phyloP scores from a whole-genome alignment of 148 eudicot species.

The Hydrangea macrophylla region DNA sequence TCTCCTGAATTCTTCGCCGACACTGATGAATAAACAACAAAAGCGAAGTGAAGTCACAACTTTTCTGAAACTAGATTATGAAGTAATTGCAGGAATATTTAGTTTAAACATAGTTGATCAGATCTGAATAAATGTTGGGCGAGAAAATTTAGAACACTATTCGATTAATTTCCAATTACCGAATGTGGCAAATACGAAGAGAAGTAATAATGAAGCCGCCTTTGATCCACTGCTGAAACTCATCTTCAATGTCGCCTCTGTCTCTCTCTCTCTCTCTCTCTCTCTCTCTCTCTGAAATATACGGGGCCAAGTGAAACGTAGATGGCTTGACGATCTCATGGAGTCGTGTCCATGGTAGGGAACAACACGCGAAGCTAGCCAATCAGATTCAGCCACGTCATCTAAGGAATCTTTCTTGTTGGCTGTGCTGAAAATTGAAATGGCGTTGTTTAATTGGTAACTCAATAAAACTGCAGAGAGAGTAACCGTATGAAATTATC shows the following conservation, averaged over 20 bases:
- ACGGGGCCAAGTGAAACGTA: background rate
- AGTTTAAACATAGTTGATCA: background rate
- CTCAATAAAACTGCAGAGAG: background rate
- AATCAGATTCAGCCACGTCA: background rate
- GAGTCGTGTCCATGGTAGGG: background rate
- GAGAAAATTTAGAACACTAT: background rate
- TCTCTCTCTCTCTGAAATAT: background rate
- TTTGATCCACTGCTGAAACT: slow-evolving; percentile 3
- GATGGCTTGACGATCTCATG: background rate
- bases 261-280: slow-evolving; percentile 6
- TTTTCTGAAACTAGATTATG: background rate
- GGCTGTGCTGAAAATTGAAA: background rate
- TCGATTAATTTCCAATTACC: slow-evolving; percentile 21
- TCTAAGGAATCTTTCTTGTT: background rate
- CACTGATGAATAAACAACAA: slow-evolving; percentile 24
- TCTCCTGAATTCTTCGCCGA: slow-evolving; percentile 70
- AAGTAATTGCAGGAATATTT: background rate
- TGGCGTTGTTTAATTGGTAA: background rate
- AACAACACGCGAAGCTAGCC: background rate
- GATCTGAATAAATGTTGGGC: no score
- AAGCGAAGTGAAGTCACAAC: background rate
- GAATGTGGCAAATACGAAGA: slow-evolving; percentile 30
- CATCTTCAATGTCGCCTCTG: slow-evolving; percentile 29
- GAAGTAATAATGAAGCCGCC: slow-evolving; percentile 24
- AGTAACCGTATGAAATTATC: background rate